phyloP scores from a whole-genome alignment of 768 basidiomycete genomes.

The Sistotremastrum niveocremeum region DNA sequence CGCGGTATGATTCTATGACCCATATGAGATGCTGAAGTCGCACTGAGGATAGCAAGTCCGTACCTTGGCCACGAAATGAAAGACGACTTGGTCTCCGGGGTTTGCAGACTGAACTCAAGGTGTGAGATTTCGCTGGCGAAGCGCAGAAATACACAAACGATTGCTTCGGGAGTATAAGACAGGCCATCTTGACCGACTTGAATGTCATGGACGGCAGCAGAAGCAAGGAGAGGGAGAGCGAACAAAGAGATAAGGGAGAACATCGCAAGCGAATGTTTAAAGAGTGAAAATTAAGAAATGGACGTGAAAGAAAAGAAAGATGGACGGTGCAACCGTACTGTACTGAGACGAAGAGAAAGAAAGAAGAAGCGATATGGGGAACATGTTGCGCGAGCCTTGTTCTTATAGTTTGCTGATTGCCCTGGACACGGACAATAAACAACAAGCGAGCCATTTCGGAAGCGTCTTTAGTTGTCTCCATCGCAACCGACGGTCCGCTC shows the following conservation, averaged over 20 bases:
- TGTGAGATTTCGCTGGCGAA: background rate
- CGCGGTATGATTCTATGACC: conserved; percentile 16
- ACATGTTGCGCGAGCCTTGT: too few species aligned
- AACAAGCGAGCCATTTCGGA: too few species aligned
- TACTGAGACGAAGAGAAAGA: too few species aligned
- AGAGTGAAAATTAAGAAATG: background rate
- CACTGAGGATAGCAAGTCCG: conserved; percentile 18
- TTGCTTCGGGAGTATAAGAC: conserved; percentile 36
- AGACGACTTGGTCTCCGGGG: conserved; percentile 45
- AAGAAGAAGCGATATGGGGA: too few species aligned
- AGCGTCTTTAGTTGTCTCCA: too few species aligned
- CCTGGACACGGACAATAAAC: too few species aligned
- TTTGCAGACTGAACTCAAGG: conserved; percentile 24
- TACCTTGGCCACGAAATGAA: conserved; percentile 46
- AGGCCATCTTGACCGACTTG: conserved; percentile 35
- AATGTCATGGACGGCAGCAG: conserved; percentile 37
- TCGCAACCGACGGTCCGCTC: too few species aligned
- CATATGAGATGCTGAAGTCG: too few species aligned
- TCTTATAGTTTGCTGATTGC: too few species aligned
- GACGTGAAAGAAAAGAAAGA: too few species aligned
- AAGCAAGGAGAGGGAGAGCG: conserved; percentile 34
- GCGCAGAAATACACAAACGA: conserved; percentile 24
- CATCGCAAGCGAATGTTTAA: conserved; percentile 19
- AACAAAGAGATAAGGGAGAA: conserved; percentile 31
- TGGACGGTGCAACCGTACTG: too few species aligned